A percentile compares a stretch with the other conserved stretches of the same genome.
Conservation (phyloP, 495 filamentous ascomycete genomes). For the Tetracladium setigerum region DNA sequence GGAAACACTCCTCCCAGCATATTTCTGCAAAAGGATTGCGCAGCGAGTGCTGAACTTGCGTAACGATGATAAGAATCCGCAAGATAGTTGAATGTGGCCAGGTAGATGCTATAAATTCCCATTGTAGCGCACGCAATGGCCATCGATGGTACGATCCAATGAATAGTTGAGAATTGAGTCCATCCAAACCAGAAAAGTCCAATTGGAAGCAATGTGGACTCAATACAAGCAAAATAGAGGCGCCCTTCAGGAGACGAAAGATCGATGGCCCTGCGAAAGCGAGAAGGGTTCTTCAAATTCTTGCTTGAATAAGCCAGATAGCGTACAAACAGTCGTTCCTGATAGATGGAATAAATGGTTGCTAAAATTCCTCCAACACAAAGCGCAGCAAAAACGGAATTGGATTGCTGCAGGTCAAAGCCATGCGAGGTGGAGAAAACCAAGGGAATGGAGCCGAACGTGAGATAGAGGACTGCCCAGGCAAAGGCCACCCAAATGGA, state of each 20-base stretch:
- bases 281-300: slow-evolving; percentile 7
- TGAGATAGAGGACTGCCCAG: slow-evolving; percentile 86
- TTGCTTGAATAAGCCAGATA: slow-evolving; percentile 20
- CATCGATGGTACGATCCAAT: slow-evolving; percentile 72
- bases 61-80: slow-evolving; percentile 86
- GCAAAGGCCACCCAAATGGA: slow-evolving; percentile 84
- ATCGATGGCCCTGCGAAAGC: slow-evolving; percentile 27
- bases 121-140: slow-evolving; percentile 69
- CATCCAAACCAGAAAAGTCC: slow-evolving; percentile 66
- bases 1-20: slow-evolving; percentile 80
- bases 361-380: slow-evolving; percentile 59
- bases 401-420: slow-evolving; percentile 60
- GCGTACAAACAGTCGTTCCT: slow-evolving; percentile 37
- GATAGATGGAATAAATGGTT: slow-evolving; percentile 67
- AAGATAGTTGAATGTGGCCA: slow-evolving; percentile 90
- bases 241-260: slow-evolving; percentile 62
- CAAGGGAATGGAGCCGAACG: slow-evolving; percentile 69
- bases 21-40: slow-evolving; percentile 80
- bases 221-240: slow-evolving; percentile 76
- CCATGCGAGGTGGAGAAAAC: slow-evolving; percentile 64
- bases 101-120: slow-evolving; percentile 83
- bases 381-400: slow-evolving; percentile 69
- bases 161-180: slow-evolving; percentile 57
- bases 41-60: slow-evolving; percentile 79
- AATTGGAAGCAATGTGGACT: slow-evolving; percentile 56